Evolutionary conservation across 2,329 filamentous ascomycete genomes (phyloP).

Genomic region (Cordyceps javanica): DNA sequence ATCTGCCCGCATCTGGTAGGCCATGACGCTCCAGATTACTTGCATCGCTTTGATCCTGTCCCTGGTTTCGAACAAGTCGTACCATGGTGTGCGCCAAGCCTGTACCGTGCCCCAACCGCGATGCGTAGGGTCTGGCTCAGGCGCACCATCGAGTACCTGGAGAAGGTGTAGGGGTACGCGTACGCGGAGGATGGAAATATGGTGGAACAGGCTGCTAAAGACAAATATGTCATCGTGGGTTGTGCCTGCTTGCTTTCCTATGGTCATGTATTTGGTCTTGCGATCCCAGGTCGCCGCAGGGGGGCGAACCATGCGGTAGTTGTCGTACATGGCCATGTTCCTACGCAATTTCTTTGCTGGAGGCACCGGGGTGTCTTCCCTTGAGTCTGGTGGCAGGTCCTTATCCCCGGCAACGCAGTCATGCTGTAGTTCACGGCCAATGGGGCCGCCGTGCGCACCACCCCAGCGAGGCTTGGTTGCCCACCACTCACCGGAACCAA

Average conservation of each 20-base stretch:
- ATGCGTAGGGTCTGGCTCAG: slow-evolving; percentile 25
- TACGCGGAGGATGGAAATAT: slow-evolving; percentile 51
- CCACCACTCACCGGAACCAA: slow-evolving; percentile 59
- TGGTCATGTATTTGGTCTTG: slow-evolving; percentile 51
- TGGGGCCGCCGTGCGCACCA: slow-evolving; percentile 55
- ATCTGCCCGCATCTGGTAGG: slow-evolving; percentile 44
- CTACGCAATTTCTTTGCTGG: slow-evolving; percentile 45
- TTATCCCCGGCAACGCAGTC: slow-evolving; percentile 41
- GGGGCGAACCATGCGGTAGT: slow-evolving; percentile 55
- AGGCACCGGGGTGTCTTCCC: slow-evolving; percentile 20
- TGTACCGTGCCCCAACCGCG: slow-evolving; percentile 47
- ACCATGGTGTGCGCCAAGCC: slow-evolving; percentile 55
- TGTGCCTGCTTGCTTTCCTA: slow-evolving; percentile 43
- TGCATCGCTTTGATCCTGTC: slow-evolving; percentile 53
- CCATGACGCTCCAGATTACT: slow-evolving; percentile 53
- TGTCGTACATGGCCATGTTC: slow-evolving; percentile 54
- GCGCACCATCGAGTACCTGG: slow-evolving; percentile 44
- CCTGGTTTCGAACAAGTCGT: slow-evolving; percentile 49
- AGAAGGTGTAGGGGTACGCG: slow-evolving; percentile 51
- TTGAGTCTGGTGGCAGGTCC: slow-evolving; percentile 28
- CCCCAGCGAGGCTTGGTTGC: slow-evolving; percentile 55
- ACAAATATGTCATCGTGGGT: slow-evolving; percentile 57
- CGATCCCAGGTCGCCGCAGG: slow-evolving; percentile 54
- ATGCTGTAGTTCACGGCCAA: slow-evolving; percentile 53
- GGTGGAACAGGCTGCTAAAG: slow-evolving; percentile 53